Conservation (phyloP, 352 stramenopile genomes). For the Aphanomyces stellatus region DNA sequence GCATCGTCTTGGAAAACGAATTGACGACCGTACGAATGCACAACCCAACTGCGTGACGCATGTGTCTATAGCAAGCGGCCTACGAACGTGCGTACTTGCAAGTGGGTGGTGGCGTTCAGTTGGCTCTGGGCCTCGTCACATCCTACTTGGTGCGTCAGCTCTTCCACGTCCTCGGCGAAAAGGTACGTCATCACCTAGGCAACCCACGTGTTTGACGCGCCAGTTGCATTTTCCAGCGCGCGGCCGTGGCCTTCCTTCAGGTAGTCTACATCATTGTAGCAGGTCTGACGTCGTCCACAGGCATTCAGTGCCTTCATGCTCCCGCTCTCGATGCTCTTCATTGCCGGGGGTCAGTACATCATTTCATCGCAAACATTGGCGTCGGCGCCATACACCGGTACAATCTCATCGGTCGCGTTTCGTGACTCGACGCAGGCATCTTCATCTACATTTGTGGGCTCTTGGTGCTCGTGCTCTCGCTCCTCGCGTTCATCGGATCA, state of each 20-base stretch:
- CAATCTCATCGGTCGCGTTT: not conserved
- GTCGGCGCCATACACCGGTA: slow-evolving; percentile 52
- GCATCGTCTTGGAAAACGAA: not conserved
- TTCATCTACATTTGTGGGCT: slow-evolving; percentile 48
- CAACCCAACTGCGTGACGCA: not conserved
- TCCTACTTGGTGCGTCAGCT: slow-evolving; percentile 37
- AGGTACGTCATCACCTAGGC: not conserved
- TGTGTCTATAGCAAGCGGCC: slow-evolving; percentile 29
- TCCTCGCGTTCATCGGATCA: slow-evolving; percentile 57
- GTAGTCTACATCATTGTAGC: slow-evolving; percentile 20
- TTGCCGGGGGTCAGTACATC: slow-evolving; percentile 64
- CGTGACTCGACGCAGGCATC: slow-evolving; percentile 27
- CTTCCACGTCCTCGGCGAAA: slow-evolving; percentile 39
- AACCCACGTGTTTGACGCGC: not conserved
- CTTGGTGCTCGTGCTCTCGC: slow-evolving; percentile 42
- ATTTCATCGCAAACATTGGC: slow-evolving; percentile 51
- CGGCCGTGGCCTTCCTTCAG: slow-evolving; percentile 51
- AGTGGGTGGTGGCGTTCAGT: slow-evolving; percentile 29
- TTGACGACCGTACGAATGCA: not conserved
- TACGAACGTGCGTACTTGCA: slow-evolving; percentile 32
- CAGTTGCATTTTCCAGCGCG: slow-evolving; percentile 18
- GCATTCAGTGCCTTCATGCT: slow-evolving; percentile 57
- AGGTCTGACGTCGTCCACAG: slow-evolving; percentile 22
- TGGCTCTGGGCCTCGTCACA: slow-evolving; percentile 30
- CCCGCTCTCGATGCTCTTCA: slow-evolving; percentile 54